Conservation (phyloP, 2,329 filamentous ascomycete genomes). For the Tricladium varicosporioides region DNA sequence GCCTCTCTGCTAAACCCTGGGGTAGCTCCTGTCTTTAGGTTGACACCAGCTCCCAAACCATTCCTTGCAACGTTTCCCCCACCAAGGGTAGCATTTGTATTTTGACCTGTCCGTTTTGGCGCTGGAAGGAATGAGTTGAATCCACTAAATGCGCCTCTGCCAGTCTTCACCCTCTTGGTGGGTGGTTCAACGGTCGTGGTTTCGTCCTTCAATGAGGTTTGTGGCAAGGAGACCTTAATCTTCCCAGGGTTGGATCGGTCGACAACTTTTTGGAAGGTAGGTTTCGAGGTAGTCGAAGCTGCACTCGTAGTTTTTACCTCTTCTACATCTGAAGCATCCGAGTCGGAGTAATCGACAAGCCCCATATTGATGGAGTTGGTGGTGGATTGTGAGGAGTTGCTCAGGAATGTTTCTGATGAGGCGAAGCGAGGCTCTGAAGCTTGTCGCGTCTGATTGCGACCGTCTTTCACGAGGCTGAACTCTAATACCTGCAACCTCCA, state of each 20-base stretch:
- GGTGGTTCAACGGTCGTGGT: conserved; percentile 53
- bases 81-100: conserved; percentile 38
- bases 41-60: conserved; percentile 55
- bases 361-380: conserved; percentile 45
- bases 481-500: background rate
- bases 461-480: conserved; percentile 2
- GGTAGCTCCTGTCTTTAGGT: conserved; percentile 77
- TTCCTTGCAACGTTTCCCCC: conserved; percentile 26
- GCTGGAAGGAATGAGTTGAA: conserved; percentile 87
- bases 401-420: background rate
- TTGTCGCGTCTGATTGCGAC: background rate
- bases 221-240: conserved; percentile 76
- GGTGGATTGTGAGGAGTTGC: background rate
- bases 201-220: conserved; percentile 40
- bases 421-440: background rate
- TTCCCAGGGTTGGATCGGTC: conserved; percentile 79
- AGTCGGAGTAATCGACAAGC: conserved; percentile 71
- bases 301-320: conserved; percentile 34
- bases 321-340: conserved; percentile 59
- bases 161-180: conserved; percentile 67
- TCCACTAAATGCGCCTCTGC: conserved; percentile 65
- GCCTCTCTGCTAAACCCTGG: conserved; percentile 73
- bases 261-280: conserved; percentile 75
- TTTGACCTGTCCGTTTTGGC: conserved; percentile 61
- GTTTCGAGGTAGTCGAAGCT: conserved; percentile 44